Evolutionary conservation across 1,284 basidiomycete genomes (phyloP).

Genomic region (Sparassis latifolia): DNA sequence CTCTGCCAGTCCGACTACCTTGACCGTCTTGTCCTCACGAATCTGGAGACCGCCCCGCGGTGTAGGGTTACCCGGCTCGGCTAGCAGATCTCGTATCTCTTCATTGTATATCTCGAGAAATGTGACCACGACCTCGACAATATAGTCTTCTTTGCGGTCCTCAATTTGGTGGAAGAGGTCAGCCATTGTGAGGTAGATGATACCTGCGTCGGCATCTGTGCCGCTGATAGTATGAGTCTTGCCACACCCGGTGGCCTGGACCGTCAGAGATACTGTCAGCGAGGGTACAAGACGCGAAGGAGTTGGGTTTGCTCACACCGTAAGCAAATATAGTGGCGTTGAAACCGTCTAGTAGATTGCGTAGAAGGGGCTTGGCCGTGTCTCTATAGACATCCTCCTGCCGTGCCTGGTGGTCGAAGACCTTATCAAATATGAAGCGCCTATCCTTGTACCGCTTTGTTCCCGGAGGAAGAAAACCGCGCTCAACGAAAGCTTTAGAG

Average conservation of each 20-base stretch:
- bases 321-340: slow-evolving; percentile 97
- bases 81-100: slow-evolving; percentile 91
- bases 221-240: slow-evolving; percentile 98
- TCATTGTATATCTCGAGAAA: slow-evolving; percentile 99
- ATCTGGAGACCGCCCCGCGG: slow-evolving; percentile 84
- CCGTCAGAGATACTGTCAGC: too few species aligned
- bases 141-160: slow-evolving; percentile 76
- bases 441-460: slow-evolving; percentile 89
- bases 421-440: slow-evolving; percentile 92
- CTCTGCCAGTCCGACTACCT: slow-evolving; percentile 80
- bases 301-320: slow-evolving; percentile 61
- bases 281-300: not conserved
- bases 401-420: slow-evolving; percentile 73
- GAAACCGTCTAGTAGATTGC: slow-evolving; percentile 85
- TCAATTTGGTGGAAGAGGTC: slow-evolving; percentile 90
- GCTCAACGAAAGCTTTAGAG: slow-evolving; percentile 67
- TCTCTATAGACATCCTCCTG: slow-evolving; percentile 85
- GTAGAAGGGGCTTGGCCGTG: slow-evolving; percentile 79
- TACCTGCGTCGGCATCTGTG: slow-evolving; percentile 77
- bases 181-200: slow-evolving; percentile 95
- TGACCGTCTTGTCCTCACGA: slow-evolving; percentile 89
- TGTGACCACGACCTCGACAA: slow-evolving; percentile 82
- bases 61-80: slow-evolving; percentile 58
- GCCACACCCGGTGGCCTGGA: slow-evolving; percentile 92
- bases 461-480: slow-evolving; percentile 77